A percentile compares a stretch with the other conserved stretches of the same genome.
phyloP scores from a whole-genome alignment of 192 early-diverging fungal genomes.

The Mortierella alpina region DNA sequence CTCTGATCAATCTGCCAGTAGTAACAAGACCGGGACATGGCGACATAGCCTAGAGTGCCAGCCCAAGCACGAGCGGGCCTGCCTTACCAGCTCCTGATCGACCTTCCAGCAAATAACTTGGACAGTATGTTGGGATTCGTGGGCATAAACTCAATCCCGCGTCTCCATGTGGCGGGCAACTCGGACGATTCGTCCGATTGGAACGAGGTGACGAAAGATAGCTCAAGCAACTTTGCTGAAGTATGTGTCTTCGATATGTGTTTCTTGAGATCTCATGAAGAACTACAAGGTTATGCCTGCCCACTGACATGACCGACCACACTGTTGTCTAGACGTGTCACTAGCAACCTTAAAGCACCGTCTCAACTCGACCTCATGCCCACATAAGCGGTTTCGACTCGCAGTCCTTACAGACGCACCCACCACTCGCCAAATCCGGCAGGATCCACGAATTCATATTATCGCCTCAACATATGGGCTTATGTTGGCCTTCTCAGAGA shows the following conservation, averaged over 20 bases:
- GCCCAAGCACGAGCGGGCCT: constrained; percentile 6
- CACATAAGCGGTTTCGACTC: constrained; percentile 8
- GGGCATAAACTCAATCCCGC: constrained; percentile 31
- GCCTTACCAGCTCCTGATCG: constrained; percentile 37
- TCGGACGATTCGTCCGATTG: constrained; percentile 42
- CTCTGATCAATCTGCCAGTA: constrained; percentile 7
- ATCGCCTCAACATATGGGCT: constrained; percentile 17
- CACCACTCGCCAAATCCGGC: constrained; percentile 3
- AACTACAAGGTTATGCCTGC: too few species aligned
- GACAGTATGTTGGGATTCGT: constrained; percentile 33
- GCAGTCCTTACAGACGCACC: constrained; percentile 31
- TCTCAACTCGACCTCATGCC: constrained; percentile 1
- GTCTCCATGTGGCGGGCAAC: constrained; percentile 26
- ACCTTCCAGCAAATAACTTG: constrained; percentile 18
- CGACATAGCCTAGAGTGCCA: constrained; percentile 11
- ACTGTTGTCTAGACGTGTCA: background rate
- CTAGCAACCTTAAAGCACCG: constrained; percentile 31
- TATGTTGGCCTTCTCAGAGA: constrained; percentile 16
- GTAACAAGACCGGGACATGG: background rate
- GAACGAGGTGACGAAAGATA: constrained; percentile 41
- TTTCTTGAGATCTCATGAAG: too few species aligned
- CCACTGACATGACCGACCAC: background rate
- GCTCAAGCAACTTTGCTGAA: constrained; percentile 47
- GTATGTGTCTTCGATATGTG: background rate
- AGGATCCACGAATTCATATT: background rate